A percentile compares a stretch with the other conserved stretches of the same genome.
Evolutionary conservation across 1,139 yeast species (phyloP).

Genomic region (Taphrina betulina): DNA sequence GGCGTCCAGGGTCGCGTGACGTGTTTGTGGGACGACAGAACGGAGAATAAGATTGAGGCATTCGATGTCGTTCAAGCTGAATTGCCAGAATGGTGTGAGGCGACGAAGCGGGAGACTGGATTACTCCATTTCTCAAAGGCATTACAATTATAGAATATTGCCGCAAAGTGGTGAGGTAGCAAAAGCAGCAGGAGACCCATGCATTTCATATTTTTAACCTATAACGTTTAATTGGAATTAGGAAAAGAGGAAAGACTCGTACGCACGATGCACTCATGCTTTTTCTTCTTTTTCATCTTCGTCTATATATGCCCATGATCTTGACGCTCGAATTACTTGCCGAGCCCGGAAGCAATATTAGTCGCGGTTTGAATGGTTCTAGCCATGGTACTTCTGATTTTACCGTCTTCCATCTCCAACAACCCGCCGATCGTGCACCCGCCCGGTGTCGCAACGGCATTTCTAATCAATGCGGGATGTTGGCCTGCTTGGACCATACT

Average conservation of each 20-base stretch:
- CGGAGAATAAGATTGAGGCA: slow-evolving; percentile 31
- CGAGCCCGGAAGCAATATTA: slow-evolving; percentile 72
- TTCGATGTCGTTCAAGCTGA: slow-evolving; percentile 28
- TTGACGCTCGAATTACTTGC: no score
- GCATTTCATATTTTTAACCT: no score
- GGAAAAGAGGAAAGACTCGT: no score
- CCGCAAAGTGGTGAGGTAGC: neutral
- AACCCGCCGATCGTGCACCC: slow-evolving; percentile 98
- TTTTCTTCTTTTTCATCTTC: no score
- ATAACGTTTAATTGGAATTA: no score
- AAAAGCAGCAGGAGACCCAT: no score
- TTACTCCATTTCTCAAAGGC: slow-evolving; percentile 22
- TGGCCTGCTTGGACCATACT: slow-evolving; percentile 63
- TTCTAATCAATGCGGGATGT: slow-evolving; percentile 88
- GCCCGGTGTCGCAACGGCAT: slow-evolving; percentile 94
- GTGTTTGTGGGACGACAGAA: slow-evolving; percentile 33
- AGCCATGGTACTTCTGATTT: slow-evolving; percentile 81
- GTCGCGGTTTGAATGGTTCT: slow-evolving; percentile 91
- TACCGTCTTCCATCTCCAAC: slow-evolving; percentile 86
- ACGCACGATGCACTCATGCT: no score
- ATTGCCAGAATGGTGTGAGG: slow-evolving; percentile 31
- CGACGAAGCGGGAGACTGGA: slow-evolving; percentile 32
- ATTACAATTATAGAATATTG: slow-evolving; percentile 5
- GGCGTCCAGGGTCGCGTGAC: slow-evolving; percentile 25
- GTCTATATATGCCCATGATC: no score